Evolutionary conservation across 805 yeast species (phyloP).

Genomic region (Blastobotrys robertii): DNA sequence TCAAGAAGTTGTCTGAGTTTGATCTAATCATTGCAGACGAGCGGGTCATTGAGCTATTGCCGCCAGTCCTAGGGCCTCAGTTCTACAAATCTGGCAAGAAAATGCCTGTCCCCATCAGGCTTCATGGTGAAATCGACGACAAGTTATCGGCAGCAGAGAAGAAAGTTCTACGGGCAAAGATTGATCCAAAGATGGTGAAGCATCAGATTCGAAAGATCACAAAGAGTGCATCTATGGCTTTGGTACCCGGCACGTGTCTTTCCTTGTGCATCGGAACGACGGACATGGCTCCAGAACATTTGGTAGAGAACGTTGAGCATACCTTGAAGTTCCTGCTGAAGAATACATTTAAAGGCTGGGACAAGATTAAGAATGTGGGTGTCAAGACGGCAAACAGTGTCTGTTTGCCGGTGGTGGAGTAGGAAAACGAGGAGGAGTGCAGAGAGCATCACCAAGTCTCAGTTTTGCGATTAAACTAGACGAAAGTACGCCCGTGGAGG

Average conservation of each 20-base stretch:
- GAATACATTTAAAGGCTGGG: constrained; percentile 37
- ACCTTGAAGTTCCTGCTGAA: constrained; percentile 41
- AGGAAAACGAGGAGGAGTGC: too few relatives aligned
- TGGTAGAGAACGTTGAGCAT: constrained; percentile 45
- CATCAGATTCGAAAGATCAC: constrained; percentile 57
- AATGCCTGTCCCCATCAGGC: constrained; percentile 57
- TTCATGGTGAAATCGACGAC: constrained; percentile 30
- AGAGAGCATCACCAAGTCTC: too few relatives aligned
- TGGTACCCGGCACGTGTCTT: constrained; percentile 52
- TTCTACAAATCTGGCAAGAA: constrained; percentile 58
- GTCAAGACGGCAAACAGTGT: constrained; percentile 59
- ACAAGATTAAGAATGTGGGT: constrained; percentile 41
- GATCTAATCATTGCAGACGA: constrained; percentile 65
- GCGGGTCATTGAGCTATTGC: constrained; percentile 52
- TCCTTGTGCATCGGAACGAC: constrained; percentile 51
- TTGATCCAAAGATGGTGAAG: constrained; percentile 56
- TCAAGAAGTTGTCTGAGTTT: constrained; percentile 38
- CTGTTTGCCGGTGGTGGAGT: constrained; percentile 40
- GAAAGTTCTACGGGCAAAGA: constrained; percentile 22
- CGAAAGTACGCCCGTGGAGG: too few relatives aligned
- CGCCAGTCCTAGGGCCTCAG: constrained; percentile 45
- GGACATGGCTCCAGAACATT: constrained; percentile 33
- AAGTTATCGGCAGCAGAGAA: constrained; percentile 16
- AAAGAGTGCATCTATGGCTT: constrained; percentile 52
- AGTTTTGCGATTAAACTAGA: too few relatives aligned